phyloP scores from a whole-genome alignment of 371 early-diverging fungal species.

The Coelomomyces lativittatus region DNA sequence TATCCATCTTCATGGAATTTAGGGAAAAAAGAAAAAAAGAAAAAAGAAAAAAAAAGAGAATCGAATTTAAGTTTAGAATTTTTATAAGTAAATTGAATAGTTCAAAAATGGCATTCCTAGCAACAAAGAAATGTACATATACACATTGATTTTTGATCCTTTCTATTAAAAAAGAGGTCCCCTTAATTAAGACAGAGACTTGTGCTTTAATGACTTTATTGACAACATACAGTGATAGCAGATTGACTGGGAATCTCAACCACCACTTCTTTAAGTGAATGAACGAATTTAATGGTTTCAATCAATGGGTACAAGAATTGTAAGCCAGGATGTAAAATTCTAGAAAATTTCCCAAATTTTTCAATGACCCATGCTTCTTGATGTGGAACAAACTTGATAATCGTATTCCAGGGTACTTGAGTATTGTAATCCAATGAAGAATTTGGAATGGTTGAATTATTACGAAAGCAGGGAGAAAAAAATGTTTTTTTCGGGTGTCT shows the following conservation, averaged over 20 bases:
- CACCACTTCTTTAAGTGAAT: constrained; percentile 84
- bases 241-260: constrained; percentile 83
- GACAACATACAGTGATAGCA: constrained; percentile 69
- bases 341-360: constrained; percentile 66
- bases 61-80: too few relatives aligned
- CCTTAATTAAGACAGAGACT: too few relatives aligned
- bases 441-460: too few relatives aligned
- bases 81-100: too few relatives aligned
- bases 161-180: too few relatives aligned
- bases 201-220: background rate
- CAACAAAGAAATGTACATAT: too few relatives aligned
- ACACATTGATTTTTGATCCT: too few relatives aligned
- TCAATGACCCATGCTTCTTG: constrained; percentile 89
- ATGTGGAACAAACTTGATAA: constrained; percentile 90
- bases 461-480: too few relatives aligned
- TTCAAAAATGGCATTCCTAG: too few relatives aligned
- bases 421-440: too few relatives aligned
- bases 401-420: background rate
- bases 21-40: background rate
- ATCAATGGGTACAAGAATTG: constrained; percentile 70
- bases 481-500: too few relatives aligned
- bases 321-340: constrained; percentile 76
- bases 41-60: background rate
- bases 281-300: constrained; percentile 76
- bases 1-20: constrained; percentile 29